Conservation (phyloP, 257 asterid genomes). For the Craterostigma plantagineum region DNA sequence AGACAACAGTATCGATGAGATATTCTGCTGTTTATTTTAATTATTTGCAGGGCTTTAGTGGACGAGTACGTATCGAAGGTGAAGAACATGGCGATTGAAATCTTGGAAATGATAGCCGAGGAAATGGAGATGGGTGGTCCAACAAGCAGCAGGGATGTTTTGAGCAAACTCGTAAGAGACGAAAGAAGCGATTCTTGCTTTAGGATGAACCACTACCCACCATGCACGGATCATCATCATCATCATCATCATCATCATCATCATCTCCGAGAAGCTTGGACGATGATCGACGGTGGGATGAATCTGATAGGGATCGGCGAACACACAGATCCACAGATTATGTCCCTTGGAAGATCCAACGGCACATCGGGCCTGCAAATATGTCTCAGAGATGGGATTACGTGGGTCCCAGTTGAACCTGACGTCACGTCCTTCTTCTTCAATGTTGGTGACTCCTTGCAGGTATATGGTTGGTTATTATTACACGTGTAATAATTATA, state of each 20-base stretch:
- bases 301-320: constrained; percentile 28
- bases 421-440: constrained; percentile 33
- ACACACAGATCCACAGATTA: constrained; percentile 44
- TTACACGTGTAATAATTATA: neutral
- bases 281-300: constrained; percentile 12
- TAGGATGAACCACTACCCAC: constrained; percentile 37
- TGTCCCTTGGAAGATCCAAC: constrained; percentile 32
- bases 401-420: constrained; percentile 36
- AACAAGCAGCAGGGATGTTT: neutral
- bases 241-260: constrained; percentile 3
- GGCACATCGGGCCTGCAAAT: constrained; percentile 29
- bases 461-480: neutral
- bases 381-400: constrained; percentile 15
- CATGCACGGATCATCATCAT: constrained; percentile 17
- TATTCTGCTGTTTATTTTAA: neutral
- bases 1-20: too few species aligned
- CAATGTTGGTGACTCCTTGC: constrained; percentile 35
- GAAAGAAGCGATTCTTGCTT: constrained; percentile 23
- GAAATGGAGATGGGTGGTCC: constrained; percentile 9
- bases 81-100: constrained; percentile 17
- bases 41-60: constrained; percentile 18
- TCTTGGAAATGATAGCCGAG: constrained; percentile 33
- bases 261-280: neutral
- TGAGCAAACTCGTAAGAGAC: constrained; percentile 21
- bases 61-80: constrained; percentile 17